Evolutionary conservation across 1,139 yeast genomes (phyloP).

Genomic region (Debaryomycetaceae sp.): DNA sequence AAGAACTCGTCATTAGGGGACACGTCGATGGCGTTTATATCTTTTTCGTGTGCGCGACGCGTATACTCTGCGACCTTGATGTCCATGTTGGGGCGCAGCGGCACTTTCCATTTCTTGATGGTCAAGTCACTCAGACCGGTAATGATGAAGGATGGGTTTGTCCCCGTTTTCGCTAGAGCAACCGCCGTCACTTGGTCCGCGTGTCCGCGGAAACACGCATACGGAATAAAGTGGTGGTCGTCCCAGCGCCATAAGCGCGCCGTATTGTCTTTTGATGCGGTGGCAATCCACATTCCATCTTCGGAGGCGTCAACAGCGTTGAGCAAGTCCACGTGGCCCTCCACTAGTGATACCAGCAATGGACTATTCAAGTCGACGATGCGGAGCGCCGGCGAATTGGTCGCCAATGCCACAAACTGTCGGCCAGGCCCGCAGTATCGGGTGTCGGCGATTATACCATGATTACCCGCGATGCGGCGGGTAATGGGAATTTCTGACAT

Average conservation of each 20-base stretch:
- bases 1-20: slow-evolving; percentile 81
- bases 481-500: slow-evolving; percentile 28
- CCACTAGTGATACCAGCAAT: slow-evolving; percentile 51
- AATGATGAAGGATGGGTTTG: slow-evolving; percentile 60
- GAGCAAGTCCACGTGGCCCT: slow-evolving; percentile 80
- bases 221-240: slow-evolving; percentile 33
- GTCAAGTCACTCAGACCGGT: slow-evolving; percentile 90
- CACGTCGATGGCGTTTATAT: slow-evolving; percentile 78
- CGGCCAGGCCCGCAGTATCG: slow-evolving; percentile 59
- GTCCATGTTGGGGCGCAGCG: slow-evolving; percentile 20
- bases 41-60: slow-evolving; percentile 93
- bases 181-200: slow-evolving; percentile 81
- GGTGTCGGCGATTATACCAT: slow-evolving; percentile 90
- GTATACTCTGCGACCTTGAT: slow-evolving; percentile 65
- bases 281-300: slow-evolving; percentile 83
- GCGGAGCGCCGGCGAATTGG: slow-evolving; percentile 88
- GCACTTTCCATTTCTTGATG: slow-evolving; percentile 79
- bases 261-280: slow-evolving; percentile 86
- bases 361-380: slow-evolving; percentile 49
- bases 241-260: slow-evolving; percentile 74
- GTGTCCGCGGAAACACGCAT: slow-evolving; percentile 71
- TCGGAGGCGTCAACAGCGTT: slow-evolving; percentile 66
- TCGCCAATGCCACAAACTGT: slow-evolving; percentile 65
- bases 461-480: slow-evolving; percentile 77
- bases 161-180: slow-evolving; percentile 51